Evolutionary conservation across 1,284 basidiomycete species (phyloP), one percentile per base, ranked within the genome.

Genomic region (Rhodotorula mucilaginosa): DNA sequence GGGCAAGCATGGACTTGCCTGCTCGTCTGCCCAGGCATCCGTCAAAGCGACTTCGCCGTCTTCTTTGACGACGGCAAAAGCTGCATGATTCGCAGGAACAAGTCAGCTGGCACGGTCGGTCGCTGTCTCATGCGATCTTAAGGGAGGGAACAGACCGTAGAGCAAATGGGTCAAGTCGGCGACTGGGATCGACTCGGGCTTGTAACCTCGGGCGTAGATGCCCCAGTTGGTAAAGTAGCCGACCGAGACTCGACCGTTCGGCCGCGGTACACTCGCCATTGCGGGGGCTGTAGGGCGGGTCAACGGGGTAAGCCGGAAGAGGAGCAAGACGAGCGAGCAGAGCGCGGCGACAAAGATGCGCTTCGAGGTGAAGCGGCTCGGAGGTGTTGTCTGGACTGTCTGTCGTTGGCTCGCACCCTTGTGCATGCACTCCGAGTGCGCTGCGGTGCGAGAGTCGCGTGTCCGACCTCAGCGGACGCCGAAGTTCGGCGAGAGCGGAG

Each of bases 31-130:
- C 83, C 90, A 95, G 2, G 85, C 80, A 79, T 96, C 93, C 1
- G 90, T 91, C 49, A 96, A 84, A 47, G 61, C 60, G 34, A 76
- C 75, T 49, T 74, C 83, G 2, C 91, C 92, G 2, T 87, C 87
- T 39, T 85, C 83, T 29, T 88, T 86, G 64, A 90, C 86, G 80
- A 95, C 92, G 62, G 90, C 93, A 78, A 97, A 97, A 0, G 95
- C 65, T 58, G 44, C 4, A 26, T 61, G 8, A 3, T 26, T 4
- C 5, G 4, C 8, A 19, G 3, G 12, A 44, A 8, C 18, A 52
- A 26, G 10, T 13, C 16, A 58, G 34, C 31, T 23, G 23, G 58
- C 13, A 0, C 4, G 16, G 31, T 39, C 26, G 31, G 21, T n/a
- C 12, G 8, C 4, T 12, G 26, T 12, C 12, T 5, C 7, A 57